Percentiles rank a stretch among this genome's conserved stretches.
phyloP scores from a whole-genome alignment of 768 basidiomycete species.

The Asterophora parasitica region DNA sequence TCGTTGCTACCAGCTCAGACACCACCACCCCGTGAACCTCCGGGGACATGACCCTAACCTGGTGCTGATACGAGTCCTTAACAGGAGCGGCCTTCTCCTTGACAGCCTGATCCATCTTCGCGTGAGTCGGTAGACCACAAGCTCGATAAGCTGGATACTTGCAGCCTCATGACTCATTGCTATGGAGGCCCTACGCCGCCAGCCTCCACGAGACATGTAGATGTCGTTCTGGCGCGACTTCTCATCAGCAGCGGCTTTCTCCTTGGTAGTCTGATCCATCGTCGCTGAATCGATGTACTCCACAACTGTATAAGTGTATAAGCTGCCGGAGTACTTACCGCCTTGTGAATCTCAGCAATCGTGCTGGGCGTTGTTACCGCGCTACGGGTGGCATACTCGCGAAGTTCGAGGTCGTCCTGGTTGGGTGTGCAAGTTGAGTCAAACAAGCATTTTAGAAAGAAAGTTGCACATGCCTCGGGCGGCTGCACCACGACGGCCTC shows the following conservation, averaged over 20 bases:
- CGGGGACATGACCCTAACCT: slow-evolving; percentile 83
- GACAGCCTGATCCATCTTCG: slow-evolving; percentile 49
- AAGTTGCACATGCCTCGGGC: no score
- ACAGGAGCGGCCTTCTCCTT: slow-evolving; percentile 73
- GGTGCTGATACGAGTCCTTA: slow-evolving; percentile 54
- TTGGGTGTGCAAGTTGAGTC: no score
- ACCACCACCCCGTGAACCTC: slow-evolving; percentile 83
- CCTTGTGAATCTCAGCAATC: slow-evolving; percentile 83
- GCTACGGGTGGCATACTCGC: slow-evolving; percentile 76
- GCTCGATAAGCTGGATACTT: neutral
- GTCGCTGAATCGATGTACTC: no score
- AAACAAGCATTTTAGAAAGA: no score
- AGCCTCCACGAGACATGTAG: no score
- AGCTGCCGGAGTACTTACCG: slow-evolving; percentile 59
- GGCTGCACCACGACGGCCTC: no score
- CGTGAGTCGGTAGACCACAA: neutral
- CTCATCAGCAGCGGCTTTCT: no score
- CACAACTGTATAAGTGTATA: no score
- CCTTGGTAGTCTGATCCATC: no score
- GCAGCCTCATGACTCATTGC: no score
- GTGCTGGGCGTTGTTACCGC: slow-evolving; percentile 81
- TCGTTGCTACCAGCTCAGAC: slow-evolving; percentile 54
- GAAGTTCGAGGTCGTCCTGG: slow-evolving; percentile 93
- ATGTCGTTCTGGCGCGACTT: no score
- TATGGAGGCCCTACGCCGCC: no score